Conservation (phyloP, 176 grass and related monocot species). For the Areca catechu region DNA sequence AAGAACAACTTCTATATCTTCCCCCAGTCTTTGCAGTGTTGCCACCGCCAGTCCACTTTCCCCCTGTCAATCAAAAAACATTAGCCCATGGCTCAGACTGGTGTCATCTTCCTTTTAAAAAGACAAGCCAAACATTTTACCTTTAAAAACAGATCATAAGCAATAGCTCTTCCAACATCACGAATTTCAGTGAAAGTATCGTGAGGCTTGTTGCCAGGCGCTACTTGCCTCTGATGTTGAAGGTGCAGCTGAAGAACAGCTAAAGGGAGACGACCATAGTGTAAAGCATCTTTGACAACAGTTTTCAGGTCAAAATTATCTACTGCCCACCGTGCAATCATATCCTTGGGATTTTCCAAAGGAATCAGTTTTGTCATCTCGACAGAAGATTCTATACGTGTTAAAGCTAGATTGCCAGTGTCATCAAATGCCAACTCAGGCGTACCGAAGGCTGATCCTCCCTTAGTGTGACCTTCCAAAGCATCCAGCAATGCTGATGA, state of each 20-base stretch:
- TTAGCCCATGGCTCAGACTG: background rate
- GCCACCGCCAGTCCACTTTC: slow-evolving; percentile 68
- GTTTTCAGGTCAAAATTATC: slow-evolving; percentile 69
- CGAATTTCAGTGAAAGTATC: slow-evolving; percentile 85
- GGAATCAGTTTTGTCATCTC: slow-evolving; percentile 22
- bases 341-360: slow-evolving; percentile 82
- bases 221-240: slow-evolving; percentile 48
- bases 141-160: slow-evolving; percentile 93
- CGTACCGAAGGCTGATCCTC: slow-evolving; percentile 23
- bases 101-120: background rate
- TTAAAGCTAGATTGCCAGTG: slow-evolving; percentile 31
- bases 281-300: slow-evolving; percentile 89
- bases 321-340: slow-evolving; percentile 77
- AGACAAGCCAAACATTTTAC: slow-evolving; percentile 22
- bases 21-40: slow-evolving; percentile 77
- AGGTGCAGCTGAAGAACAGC: slow-evolving; percentile 94
- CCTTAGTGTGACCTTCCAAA: slow-evolving; percentile 27
- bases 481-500: slow-evolving; percentile 26
- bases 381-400: slow-evolving; percentile 42
- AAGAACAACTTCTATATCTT: slow-evolving; percentile 69
- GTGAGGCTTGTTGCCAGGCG: slow-evolving; percentile 32
- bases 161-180: slow-evolving; percentile 73
- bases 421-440: slow-evolving; percentile 35
- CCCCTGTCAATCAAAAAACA: slow-evolving; percentile 43
- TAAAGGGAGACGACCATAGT: slow-evolving; percentile 72